Percentiles rank a stretch among this genome's conserved stretches.
Evolutionary conservation across 331 rosid species (phyloP).

Genomic region (Quercus tomentella): DNA sequence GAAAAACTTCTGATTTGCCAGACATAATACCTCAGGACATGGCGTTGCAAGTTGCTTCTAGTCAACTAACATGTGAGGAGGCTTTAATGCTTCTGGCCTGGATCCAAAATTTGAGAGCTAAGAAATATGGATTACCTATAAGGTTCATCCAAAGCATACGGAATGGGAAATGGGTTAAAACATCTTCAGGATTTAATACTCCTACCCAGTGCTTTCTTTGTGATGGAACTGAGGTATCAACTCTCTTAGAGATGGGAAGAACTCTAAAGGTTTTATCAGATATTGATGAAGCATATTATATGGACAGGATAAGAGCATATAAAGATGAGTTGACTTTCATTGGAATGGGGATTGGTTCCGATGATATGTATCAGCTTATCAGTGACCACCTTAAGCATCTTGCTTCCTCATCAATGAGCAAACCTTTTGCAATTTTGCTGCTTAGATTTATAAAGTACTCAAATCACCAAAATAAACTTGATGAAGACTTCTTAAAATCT

Average conservation of each 20-base stretch:
- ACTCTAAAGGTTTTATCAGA: not conserved
- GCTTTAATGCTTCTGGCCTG: not conserved
- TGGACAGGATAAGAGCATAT: not conserved
- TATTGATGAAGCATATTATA: constrained; percentile 1
- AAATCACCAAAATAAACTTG: not conserved
- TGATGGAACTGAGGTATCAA: not conserved
- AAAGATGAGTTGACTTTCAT: constrained; percentile 15
- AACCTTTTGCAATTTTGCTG: not conserved
- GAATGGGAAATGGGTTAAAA: constrained; percentile 20
- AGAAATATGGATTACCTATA: not conserved
- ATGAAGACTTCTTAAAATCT: constrained; percentile 1
- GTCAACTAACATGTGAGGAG: not conserved
- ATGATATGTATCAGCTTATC: constrained; percentile 4
- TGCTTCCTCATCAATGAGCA: constrained; percentile 6
- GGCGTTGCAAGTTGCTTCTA: constrained; percentile 3
- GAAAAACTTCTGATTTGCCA: constrained; percentile 9
- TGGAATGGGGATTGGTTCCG: constrained; percentile 1
- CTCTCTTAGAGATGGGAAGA: not conserved
- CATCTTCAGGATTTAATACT: not conserved
- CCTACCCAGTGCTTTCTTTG: constrained; percentile 11
- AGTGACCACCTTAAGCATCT: not conserved
- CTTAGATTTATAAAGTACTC: constrained; percentile 5
- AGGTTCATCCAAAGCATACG: constrained; percentile 11
- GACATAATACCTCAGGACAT: constrained; percentile 7
- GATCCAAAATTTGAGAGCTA: constrained; percentile 4